Base-by-base conservation (phyloP, 2,329 filamentous ascomycete genomes). In the Anthostomella pinea region DNA sequence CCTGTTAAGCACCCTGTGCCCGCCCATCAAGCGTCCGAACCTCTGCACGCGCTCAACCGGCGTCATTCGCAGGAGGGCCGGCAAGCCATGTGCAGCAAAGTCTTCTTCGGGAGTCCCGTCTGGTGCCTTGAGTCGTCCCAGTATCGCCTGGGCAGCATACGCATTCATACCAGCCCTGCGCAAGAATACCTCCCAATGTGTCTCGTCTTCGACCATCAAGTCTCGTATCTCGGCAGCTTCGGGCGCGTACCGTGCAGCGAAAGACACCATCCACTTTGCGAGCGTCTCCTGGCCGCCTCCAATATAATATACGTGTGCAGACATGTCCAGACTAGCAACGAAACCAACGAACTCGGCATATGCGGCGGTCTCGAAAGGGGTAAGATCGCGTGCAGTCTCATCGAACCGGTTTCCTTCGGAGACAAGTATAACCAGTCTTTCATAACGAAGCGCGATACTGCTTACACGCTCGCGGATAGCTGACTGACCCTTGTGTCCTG, bases 101-200 rank as follows among this genome's bases (percentile, higher is more conserved):
- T 49, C 40, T 23, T 44, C 39, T 16, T 37, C 30, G 2, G 34
- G 8, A 19, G 42, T 22, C 10, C 41, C 48, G 13, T 53, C 52
- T 6, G 60, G 61, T 6, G 49, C 50, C 46, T 69, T 69, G 9
- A 79, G 39, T n/a, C 58, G 56, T 1, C 62, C 64, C 21, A 86
- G 61, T 2, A 87, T 66, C 8, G 69, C 67, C 55, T 88, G 84
- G 3, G 85, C 85, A 3, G 83, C 84, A 55, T 79, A 87, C 0
- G 77, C 72, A 58, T 90, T 89, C 54, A 88, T 58, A 0, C 85
- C 85, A 1, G 73, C 71, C 16, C 70, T 67, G 10, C 83, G 69
- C 16, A 90, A 65, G 43, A 85, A 84, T 8, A 77, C 29, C 56
- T 89, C 85, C 80, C 80, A 85, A 21, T 66, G 57, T 1, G 80